Evolutionary conservation across 805 yeast species (phyloP), one percentile per base, ranked within the genome.

Genomic region (Candida gorgasii): DNA sequence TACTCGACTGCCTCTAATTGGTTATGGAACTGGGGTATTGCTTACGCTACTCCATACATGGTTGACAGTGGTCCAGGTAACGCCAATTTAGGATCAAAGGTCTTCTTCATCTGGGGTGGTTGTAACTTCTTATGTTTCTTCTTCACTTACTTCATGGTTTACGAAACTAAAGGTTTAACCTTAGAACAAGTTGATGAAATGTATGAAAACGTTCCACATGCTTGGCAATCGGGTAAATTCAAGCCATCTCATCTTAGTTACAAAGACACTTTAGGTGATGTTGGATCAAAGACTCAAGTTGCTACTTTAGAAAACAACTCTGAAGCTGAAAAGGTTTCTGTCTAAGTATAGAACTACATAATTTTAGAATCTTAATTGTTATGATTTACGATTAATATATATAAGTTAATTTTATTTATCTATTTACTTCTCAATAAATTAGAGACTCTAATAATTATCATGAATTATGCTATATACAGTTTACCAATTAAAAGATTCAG

Each of bases 401-500:
- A 23, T n/a, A 23, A 16, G 31, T 8, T 28, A 28, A 28, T 28
- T 28, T 11, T 26, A 22, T 22, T 22, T 22, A 22, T 22, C 26
- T 22, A 22, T 7, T 22, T 22, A 11, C 26, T 22, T 22, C 26
- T 22, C 7, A 11, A 7, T 7, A 11, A 22, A 7, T 22, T 22
- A 8, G 9, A 7, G 26, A 7, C 24, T 20, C 24, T 11, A 12
- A 15, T 16, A 33, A 15, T 12, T 17, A 33, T 14, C 12, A 23
- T 34, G 22, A 23, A 34, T 22, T 6, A 34, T 18, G 4, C 17
- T 34, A 23, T 20, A 34, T 13, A 34, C 28, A 34, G n/a, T n/a
- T 46, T 51, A 65, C 70, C 70, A 77, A 1, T 78, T 77, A 52
- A 74, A 78, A 26, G 72, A 58, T 51, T 78, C 83, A 0, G 80